Evolutionary conservation across 306 rosid species (phyloP).

Genomic region (Heteromeles arbutifolia): DNA sequence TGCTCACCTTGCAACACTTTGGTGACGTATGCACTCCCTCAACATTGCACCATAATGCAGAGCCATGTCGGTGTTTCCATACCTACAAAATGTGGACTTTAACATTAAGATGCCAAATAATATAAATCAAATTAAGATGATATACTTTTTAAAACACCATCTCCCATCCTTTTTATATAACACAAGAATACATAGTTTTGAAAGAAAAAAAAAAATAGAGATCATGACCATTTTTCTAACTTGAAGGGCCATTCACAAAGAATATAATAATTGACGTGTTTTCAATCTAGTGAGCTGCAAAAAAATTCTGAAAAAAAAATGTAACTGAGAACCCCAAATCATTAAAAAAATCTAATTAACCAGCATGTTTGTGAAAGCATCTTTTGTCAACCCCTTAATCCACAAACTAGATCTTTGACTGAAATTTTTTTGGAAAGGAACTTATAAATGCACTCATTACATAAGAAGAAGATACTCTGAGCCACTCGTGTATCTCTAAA

Average conservation of each 20-base stretch:
- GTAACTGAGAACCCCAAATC: neutral
- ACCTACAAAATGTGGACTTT: constrained; percentile 35
- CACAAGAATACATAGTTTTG: neutral
- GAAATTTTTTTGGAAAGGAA: neutral
- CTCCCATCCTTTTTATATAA: neutral
- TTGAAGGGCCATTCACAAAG: neutral
- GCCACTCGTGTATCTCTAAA: neutral
- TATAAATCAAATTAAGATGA: neutral
- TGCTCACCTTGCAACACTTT: constrained; percentile 85
- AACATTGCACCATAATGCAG: constrained; percentile 96
- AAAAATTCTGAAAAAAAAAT: neutral
- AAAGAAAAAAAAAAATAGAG: neutral
- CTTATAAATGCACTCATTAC: neutral
- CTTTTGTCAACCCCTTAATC: neutral
- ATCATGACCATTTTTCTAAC: neutral
- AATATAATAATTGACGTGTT: neutral
- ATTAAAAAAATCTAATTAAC: neutral
- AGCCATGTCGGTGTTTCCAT: constrained; percentile 89
- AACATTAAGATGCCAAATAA: neutral
- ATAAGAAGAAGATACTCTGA: neutral
- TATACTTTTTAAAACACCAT: neutral
- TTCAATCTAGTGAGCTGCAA: neutral
- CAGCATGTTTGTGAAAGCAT: neutral
- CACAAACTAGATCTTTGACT: neutral
- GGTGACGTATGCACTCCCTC: constrained; percentile 99